Evolutionary conservation across 176 grass and related monocot genomes (phyloP).

Genomic region (Pontederia crassipes): DNA sequence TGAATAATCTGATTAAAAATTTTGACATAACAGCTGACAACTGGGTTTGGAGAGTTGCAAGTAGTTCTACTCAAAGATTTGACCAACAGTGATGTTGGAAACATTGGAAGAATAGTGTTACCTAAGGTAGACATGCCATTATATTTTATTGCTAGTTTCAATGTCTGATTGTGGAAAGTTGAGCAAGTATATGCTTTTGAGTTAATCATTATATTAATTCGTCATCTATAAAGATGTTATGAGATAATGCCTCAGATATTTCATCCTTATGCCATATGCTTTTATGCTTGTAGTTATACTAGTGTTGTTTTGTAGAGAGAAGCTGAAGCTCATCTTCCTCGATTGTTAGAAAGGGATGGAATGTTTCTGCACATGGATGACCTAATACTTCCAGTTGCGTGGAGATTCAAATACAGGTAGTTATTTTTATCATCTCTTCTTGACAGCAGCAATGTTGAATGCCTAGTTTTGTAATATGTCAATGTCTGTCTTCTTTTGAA

Average conservation of each 20-base stretch:
- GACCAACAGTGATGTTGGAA: slow-evolving; percentile 88
- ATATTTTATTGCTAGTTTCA: background rate
- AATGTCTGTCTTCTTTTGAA: background rate
- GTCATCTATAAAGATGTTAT: background rate
- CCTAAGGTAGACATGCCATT: slow-evolving; percentile 51
- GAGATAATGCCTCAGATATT: background rate
- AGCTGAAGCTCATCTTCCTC: slow-evolving; percentile 66
- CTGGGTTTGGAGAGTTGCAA: slow-evolving; percentile 35
- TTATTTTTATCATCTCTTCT: background rate
- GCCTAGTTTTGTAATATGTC: slow-evolving; percentile 5
- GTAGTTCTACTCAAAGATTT: slow-evolving; percentile 56
- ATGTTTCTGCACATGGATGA: slow-evolving; percentile 62
- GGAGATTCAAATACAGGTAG: slow-evolving; percentile 93
- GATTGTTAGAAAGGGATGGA: slow-evolving; percentile 59
- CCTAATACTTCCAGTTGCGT: slow-evolving; percentile 38
- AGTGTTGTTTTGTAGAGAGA: slow-evolving; percentile 50
- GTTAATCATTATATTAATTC: background rate
- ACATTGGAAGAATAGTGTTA: slow-evolving; percentile 70
- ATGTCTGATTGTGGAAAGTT: slow-evolving; percentile 1
- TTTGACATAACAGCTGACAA: slow-evolving; percentile 20
- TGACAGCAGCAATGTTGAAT: slow-evolving; percentile 2
- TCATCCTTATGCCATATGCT: background rate
- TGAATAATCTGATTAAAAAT: too few species aligned
- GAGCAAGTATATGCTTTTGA: background rate
- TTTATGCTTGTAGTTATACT: too few species aligned